These are phyloP conservation scores for Hortiboletus flavorubellus DNA, from an alignment of 768 basidiomycete genomes.

Conservation along the genomic window DNA sequence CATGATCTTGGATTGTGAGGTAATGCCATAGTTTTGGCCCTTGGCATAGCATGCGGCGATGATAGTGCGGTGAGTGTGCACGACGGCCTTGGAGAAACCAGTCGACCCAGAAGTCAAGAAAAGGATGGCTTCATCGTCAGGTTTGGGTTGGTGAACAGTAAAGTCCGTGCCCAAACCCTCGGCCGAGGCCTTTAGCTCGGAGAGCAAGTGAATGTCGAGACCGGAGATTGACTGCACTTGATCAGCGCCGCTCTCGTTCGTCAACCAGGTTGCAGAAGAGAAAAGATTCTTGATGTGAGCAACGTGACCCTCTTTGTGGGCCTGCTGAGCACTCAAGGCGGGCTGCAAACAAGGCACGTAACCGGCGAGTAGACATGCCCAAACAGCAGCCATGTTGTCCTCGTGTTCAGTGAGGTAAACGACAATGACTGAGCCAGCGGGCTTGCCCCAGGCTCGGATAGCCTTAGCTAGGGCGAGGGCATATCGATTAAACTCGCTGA, in stretches of 20 bases:
- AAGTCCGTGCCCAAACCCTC: slow-evolving; percentile 10
- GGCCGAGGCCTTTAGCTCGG: slow-evolving; percentile 20
- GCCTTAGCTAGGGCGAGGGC: slow-evolving; percentile 21
- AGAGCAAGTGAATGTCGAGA: slow-evolving; percentile 24
- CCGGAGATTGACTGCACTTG: slow-evolving; percentile 23
- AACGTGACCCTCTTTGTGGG: slow-evolving; percentile 30
- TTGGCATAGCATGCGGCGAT: slow-evolving; percentile 35
- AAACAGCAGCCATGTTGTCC: slow-evolving; percentile 33
- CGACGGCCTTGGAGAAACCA: slow-evolving; percentile 43
- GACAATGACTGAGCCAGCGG: slow-evolving; percentile 25
- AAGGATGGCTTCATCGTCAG: slow-evolving; percentile 31
- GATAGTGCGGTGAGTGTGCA: slow-evolving; percentile 38
- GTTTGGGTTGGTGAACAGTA: slow-evolving; percentile 13
- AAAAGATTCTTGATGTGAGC: slow-evolving; percentile 30
- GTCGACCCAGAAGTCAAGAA: slow-evolving; percentile 44
- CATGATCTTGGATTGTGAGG: slow-evolving; percentile 33
- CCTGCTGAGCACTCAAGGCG: slow-evolving; percentile 32
- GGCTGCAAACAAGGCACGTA: slow-evolving; percentile 32
- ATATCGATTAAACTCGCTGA: slow-evolving; percentile 16
- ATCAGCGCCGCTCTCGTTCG: slow-evolving; percentile 26
- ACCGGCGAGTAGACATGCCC: slow-evolving; percentile 32
- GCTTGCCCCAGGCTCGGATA: slow-evolving; percentile 22
- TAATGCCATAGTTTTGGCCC: slow-evolving; percentile 33
- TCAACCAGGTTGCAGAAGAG: slow-evolving; percentile 31
- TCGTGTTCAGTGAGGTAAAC: slow-evolving; percentile 33